Base-by-base conservation (phyloP, 2,329 filamentous ascomycete species). In the Beauveria asiatica region DNA sequence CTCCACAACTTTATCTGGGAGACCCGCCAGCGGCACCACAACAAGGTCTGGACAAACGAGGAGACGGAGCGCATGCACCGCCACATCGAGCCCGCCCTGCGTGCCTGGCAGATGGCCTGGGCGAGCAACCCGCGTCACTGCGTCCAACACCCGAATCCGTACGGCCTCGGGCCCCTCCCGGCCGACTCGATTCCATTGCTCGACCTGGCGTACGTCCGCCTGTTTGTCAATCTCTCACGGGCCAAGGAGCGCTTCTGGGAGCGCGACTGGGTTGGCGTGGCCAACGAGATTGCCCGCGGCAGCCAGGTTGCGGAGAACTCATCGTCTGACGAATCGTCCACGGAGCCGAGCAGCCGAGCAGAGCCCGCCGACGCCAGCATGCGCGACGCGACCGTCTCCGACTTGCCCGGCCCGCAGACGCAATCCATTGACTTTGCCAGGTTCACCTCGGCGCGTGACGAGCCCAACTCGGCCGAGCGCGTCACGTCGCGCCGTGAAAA, bases 1-100 rank as follows among this genome's bases (percentile, higher is more conserved):
- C 79, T 97, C 25, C 94, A 97, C 75, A 97, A 97, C 67, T 97
- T 96, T 73, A 97, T 97, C 49, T 97, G 94, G 94, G 93, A 97
- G 74, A 97, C 92, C 0, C 83, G 93, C 25, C 92, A 96, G 73
- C 82, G 92, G 57, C 92, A 97, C 67, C 87, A 92, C 67, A 92
- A 89, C 66, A 87, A 91, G 63, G 80, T 91, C 53, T 97, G 93
- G 93, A 96, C 92, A 2, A 85, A 87, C 39, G 88, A 93, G 65
- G 93, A 97, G 73, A 96, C 91, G 0, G 92, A 97, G 66, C 91
- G 92, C 64, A 96, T 97, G 92, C 92, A 97, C 71, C 84, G 89
- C 1, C 92, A 96, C 69, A 95, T 97, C 61, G 92, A 97, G 72
- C 93, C 93, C 11, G 93, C 93, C 2, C 78, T 99, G 63, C 89